Conservation (phyloP, 2,329 filamentous ascomycete species). For the Hypoxylon sp. region DNA sequence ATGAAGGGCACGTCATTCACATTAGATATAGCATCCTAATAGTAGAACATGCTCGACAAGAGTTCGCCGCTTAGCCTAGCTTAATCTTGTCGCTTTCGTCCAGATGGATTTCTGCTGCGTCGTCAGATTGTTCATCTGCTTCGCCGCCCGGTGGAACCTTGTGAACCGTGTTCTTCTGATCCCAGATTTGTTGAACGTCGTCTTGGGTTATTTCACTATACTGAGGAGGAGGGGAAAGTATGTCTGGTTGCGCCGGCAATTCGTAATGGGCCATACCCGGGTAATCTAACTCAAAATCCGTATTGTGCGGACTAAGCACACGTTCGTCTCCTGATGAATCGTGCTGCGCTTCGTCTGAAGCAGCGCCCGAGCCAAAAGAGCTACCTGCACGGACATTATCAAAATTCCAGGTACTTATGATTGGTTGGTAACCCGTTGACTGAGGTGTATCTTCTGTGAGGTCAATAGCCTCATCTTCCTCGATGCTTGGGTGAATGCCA, state of each 20-base stretch:
- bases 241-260: slow-evolving; percentile 45
- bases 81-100: slow-evolving; percentile 59
- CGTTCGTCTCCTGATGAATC: slow-evolving; percentile 57
- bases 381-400: slow-evolving; percentile 49
- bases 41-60: not conserved
- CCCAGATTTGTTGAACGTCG: slow-evolving; percentile 57
- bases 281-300: slow-evolving; percentile 46
- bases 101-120: slow-evolving; percentile 66
- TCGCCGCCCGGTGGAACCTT: slow-evolving; percentile 58
- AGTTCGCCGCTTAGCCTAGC: slow-evolving; percentile 33
- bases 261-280: slow-evolving; percentile 53
- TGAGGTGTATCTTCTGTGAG: slow-evolving; percentile 56
- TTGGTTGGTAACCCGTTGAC: slow-evolving; percentile 48
- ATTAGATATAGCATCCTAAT: not conserved
- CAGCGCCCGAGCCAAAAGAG: slow-evolving; percentile 51
- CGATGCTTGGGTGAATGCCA: slow-evolving; percentile 61
- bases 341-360: slow-evolving; percentile 58
- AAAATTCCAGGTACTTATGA: slow-evolving; percentile 63
- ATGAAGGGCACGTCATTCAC: not conserved
- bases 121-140: slow-evolving; percentile 59
- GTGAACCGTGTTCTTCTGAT: slow-evolving; percentile 57
- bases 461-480: slow-evolving; percentile 65
- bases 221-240: slow-evolving; percentile 34
- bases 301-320: slow-evolving; percentile 48
- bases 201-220: slow-evolving; percentile 44